phyloP scores from a whole-genome alignment of 129 eudicot genomes.

The Centella asiatica region DNA sequence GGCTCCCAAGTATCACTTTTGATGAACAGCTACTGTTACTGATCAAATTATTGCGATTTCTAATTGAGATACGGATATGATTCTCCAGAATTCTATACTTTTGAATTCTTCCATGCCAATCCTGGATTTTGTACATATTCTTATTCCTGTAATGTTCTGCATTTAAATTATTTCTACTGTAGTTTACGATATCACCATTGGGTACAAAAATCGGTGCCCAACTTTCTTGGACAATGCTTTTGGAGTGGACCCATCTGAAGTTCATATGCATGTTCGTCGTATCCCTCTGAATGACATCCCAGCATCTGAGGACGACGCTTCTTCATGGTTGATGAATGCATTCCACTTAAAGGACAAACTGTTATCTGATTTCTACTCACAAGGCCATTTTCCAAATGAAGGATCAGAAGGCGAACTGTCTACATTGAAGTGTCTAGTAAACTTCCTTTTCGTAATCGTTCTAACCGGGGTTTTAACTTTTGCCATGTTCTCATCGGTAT shows the following conservation, averaged over 20 bases:
- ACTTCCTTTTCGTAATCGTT: slow-evolving; percentile 45
- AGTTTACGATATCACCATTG: slow-evolving; percentile 92
- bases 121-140: not conserved
- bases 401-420: slow-evolving; percentile 54
- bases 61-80: no score
- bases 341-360: slow-evolving; percentile 58
- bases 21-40: no score
- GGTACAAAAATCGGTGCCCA: slow-evolving; percentile 75
- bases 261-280: slow-evolving; percentile 80
- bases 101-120: not conserved
- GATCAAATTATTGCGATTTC: no score
- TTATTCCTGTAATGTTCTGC: not conserved
- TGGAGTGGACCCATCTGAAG: slow-evolving; percentile 91
- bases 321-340: slow-evolving; percentile 61
- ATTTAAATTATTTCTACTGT: slow-evolving; percentile 16
- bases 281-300: slow-evolving; percentile 48
- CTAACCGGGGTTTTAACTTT: slow-evolving; percentile 45
- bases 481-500: slow-evolving; percentile 48
- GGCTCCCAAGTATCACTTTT: no score
- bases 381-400: slow-evolving; percentile 66
- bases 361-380: slow-evolving; percentile 46
- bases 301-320: slow-evolving; percentile 39
- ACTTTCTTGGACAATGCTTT: slow-evolving; percentile 87
- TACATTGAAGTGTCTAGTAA: slow-evolving; percentile 36
- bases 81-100: not conserved